Conservation (phyloP, 2,329 filamentous ascomycete genomes). For the Colletotrichum sp. region DNA sequence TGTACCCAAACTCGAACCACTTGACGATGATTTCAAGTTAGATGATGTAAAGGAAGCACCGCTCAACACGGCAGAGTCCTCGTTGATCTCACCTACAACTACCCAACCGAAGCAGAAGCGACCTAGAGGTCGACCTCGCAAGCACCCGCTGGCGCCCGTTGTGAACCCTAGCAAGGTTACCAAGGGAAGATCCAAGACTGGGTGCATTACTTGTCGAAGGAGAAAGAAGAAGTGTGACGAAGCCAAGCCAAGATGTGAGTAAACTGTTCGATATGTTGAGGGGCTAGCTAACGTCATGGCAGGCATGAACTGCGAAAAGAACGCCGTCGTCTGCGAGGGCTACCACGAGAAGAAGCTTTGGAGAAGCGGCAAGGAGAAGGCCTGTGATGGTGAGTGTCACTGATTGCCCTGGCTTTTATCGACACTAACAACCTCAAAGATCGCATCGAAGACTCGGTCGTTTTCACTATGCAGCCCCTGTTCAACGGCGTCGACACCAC, state of each 20-base stretch:
- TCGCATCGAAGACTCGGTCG: conserved; percentile 20
- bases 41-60: conserved; percentile 55
- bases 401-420: not conserved
- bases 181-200: conserved; percentile 77
- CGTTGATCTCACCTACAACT: conserved; percentile 16
- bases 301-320: conserved; percentile 92
- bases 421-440: conserved; percentile 1
- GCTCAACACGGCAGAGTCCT: conserved; percentile 26
- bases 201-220: conserved; percentile 70
- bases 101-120: conserved; percentile 57
- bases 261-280: not conserved
- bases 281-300: conserved; percentile 22
- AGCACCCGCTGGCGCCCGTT: conserved; percentile 72
- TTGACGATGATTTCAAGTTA: conserved; percentile 61
- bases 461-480: conserved; percentile 66
- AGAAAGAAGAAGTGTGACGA: conserved; percentile 78
- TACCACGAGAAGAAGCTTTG: conserved; percentile 87
- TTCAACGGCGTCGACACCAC: conserved; percentile 83
- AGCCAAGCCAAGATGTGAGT: conserved; percentile 69
- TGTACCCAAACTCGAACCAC: conserved; percentile 61
- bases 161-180: conserved; percentile 69
- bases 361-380: conserved; percentile 82
- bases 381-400: conserved; percentile 64
- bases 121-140: conserved; percentile 81
- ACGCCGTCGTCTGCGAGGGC: conserved; percentile 88